Conservation (phyloP, 225 moss, liverwort and hornwort species). For the Bryum argenteum region DNA sequence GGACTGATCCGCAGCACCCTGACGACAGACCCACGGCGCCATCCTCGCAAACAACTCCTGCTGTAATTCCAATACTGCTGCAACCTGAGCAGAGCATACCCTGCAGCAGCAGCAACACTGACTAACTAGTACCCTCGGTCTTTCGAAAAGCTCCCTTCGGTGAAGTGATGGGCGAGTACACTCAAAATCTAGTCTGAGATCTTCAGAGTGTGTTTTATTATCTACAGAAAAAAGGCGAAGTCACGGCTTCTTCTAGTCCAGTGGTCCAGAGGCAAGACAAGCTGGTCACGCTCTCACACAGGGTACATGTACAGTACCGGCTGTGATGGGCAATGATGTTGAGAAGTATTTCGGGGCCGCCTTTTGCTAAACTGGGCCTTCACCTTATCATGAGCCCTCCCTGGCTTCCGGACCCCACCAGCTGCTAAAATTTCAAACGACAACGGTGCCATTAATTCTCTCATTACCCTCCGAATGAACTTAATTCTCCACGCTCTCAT, state of each 20-base stretch:
- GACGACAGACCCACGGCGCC: constrained; percentile 44
- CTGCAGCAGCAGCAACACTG: too few relatives aligned
- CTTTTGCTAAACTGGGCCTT: constrained; percentile 20
- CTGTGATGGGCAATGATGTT: constrained; percentile 17
- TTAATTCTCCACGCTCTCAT: background rate
- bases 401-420: constrained; percentile 19
- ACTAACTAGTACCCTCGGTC: too few relatives aligned
- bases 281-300: background rate
- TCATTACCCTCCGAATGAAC: constrained; percentile 2
- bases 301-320: background rate
- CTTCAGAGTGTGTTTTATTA: background rate
- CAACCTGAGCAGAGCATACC: background rate
- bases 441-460: constrained; percentile 5
- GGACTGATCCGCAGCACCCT: constrained; percentile 16
- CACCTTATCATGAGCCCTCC: constrained; percentile 23
- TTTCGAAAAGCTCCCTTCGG: too few relatives aligned
- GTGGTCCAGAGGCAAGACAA: background rate
- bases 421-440: constrained; percentile 3
- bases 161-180: too few relatives aligned
- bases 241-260: constrained; percentile 26
- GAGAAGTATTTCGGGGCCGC: constrained; percentile 13
- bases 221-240: background rate
- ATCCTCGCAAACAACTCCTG: background rate
- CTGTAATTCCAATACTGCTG: background rate
- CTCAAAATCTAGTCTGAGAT: background rate